Evolutionary conservation across 78 protist species (phyloP).

Genomic region (Dictyostelium brefeldianum): DNA sequence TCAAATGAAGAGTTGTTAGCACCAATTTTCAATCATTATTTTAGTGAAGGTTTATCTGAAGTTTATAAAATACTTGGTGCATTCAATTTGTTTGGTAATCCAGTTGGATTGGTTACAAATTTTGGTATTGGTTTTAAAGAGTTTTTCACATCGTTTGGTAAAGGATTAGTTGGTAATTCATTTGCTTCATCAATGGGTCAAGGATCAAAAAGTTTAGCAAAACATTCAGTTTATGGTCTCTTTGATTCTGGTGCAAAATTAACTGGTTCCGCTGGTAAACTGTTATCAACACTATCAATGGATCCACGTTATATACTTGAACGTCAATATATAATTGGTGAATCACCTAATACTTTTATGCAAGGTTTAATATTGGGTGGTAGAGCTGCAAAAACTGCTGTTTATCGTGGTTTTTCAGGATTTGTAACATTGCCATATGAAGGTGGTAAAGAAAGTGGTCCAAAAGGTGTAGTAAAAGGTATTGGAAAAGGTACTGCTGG

Average conservation of each 20-base stretch:
- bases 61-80: constrained; percentile 89
- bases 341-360: constrained; percentile 48
- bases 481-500: constrained; percentile 93
- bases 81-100: constrained; percentile 90
- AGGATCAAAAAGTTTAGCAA: constrained; percentile 76
- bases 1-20: constrained; percentile 64
- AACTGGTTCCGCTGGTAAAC: constrained; percentile 68
- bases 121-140: constrained; percentile 88
- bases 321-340: constrained; percentile 58
- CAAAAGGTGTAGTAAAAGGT: constrained; percentile 86
- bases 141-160: constrained; percentile 76
- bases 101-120: constrained; percentile 83
- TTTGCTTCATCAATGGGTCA: constrained; percentile 19
- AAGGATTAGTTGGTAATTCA: constrained; percentile 52
- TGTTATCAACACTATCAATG: constrained; percentile 62
- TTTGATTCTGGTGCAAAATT: constrained; percentile 86
- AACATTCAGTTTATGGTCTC: constrained; percentile 79
- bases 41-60: constrained; percentile 63
- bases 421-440: constrained; percentile 78
- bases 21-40: constrained; percentile 81
- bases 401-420: constrained; percentile 86
- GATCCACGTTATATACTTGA: constrained; percentile 75
- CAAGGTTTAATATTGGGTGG: constrained; percentile 81
- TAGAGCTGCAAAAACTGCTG: constrained; percentile 20
- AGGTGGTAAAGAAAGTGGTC: constrained; percentile 86